Evolutionary conservation across 2,329 filamentous ascomycete species (phyloP), one percentile per base, ranked within the genome.

Genomic region (Didymellaceae sp.): DNA sequence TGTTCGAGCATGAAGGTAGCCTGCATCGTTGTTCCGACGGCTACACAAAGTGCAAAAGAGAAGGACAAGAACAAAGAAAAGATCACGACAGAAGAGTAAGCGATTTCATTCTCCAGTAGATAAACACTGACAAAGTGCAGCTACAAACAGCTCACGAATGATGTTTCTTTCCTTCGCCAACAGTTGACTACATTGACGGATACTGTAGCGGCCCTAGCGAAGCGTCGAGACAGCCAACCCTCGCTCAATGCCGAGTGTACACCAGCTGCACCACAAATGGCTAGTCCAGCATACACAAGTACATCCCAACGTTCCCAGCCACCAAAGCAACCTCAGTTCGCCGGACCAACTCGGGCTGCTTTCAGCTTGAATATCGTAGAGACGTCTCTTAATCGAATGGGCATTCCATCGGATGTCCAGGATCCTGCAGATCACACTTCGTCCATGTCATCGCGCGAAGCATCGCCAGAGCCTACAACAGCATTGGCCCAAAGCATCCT

Each of bases 291-390:
- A 6, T 40, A 51, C 9, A 46, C 54, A 14, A 45, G n/a, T 8
- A 46, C 18, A 5, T 40, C 26, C 24, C 56, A 54, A 18, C 47
- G 49, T 24, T 28, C 41, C 3, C 40, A 32, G 7, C 37, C 46
- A 21, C 56, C 56, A 10, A 39, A 28, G 26, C 39, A 61, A 39
- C 58, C 60, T 37, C 55, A 59, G 17, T 63, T 63, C 33, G 37
- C 60, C 9, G 60, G 60, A 2, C 60, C 60, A 16, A 63, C 60
- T 3, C 56, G 58, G 18, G 57, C 60, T 11, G 58, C 52, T 1
- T 61, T 61, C 30, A 59, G 60, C 14, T 52, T 63, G n/a, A 57
- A 55, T 17, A 57, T 63, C n/a, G 58, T 59, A 2, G 58, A 63
- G 31, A 47, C 54, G 4, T 55, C 60, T 2, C 48, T 63, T 5